Evolutionary conservation across 495 filamentous ascomycete species (phyloP), one percentile per base, ranked within the genome.

Genomic region (Lasiosphaeris hirsuta): DNA sequence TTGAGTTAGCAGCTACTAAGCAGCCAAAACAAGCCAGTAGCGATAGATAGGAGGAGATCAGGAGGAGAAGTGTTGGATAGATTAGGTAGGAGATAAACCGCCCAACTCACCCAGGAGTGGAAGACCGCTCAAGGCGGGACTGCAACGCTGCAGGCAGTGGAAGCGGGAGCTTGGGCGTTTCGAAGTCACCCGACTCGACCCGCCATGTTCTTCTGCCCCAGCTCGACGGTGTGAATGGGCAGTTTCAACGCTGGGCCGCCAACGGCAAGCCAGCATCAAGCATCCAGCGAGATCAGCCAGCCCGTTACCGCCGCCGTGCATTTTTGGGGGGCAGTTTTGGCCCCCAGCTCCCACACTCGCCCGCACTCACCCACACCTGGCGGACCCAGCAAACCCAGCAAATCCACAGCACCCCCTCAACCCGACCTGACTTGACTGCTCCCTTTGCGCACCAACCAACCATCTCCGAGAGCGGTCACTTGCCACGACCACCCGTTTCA

Each of bases 391-490:
- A 33, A 45, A 52, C 23, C 47, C 53, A 34, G 38, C 38, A 38
- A 13, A 30, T 30, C 23, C 23, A 30, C 23, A 30, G 36, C 51
- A 50, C 19, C 51, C 40, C 57, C 33, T 40, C 57, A 48, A 38
- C 33, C 57, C 51, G 42, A 59, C 37, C 41, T 46, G 34, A 39
- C 51, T 30, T 40, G 50, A 46, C 51, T 49, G 50, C 48, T 53
- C 40, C 38, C 58, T 63, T 58, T 63, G 59, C 59, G 54, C 56
- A 58, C 67, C 64, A 63, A 67, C 67, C 65, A 70, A 61, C 68
- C 65, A 64, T 54, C 57, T 65, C 65, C 59, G 63, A 64, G 65
- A 64, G 56, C 59, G 68, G 68, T 65, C 59, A 56, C 57, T 63
- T 61, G 59, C 65, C 68, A 66, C 62, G 54, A 66, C 63, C 44